phyloP scores from a whole-genome alignment of 495 filamentous ascomycete genomes.

The Jackrogersella multiformis region DNA sequence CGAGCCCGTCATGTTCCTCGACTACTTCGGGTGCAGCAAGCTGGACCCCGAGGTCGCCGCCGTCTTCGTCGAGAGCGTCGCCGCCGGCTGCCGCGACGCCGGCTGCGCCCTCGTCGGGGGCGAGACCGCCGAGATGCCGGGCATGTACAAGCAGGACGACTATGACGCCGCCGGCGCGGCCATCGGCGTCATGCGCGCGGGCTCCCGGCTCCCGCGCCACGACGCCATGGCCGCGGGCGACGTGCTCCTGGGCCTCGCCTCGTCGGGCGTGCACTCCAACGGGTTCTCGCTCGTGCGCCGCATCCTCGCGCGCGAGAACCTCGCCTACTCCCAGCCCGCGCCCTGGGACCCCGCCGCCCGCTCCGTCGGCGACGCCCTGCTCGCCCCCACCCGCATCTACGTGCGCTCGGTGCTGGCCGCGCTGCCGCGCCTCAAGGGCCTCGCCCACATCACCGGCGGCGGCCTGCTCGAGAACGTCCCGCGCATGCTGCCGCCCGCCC shows the following conservation, averaged over 20 bases:
- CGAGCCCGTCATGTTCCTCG: slow-evolving; percentile 91
- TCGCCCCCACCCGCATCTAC: slow-evolving; percentile 85
- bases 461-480: slow-evolving; percentile 93
- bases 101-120: slow-evolving; percentile 92
- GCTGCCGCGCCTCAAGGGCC: slow-evolving; percentile 76
- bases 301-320: slow-evolving; percentile 76
- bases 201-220: slow-evolving; percentile 76
- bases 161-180: slow-evolving; percentile 93
- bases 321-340: slow-evolving; percentile 72
- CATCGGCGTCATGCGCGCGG: slow-evolving; percentile 79
- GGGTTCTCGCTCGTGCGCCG: slow-evolving; percentile 93
- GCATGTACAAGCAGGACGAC: slow-evolving; percentile 81
- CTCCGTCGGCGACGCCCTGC: slow-evolving; percentile 69
- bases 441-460: slow-evolving; percentile 96
- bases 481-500: slow-evolving; percentile 80
- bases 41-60: slow-evolving; percentile 80
- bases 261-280: slow-evolving; percentile 90
- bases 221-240: slow-evolving; percentile 81
- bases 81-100: slow-evolving; percentile 80
- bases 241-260: slow-evolving; percentile 81
- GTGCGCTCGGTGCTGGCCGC: slow-evolving; percentile 75
- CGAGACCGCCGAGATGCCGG: slow-evolving; percentile 98
- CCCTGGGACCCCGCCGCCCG: slow-evolving; percentile 72
- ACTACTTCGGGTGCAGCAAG: slow-evolving; percentile 92
- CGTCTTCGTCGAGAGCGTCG: slow-evolving; percentile 86